These are phyloP conservation scores for Ampelocalamus luodianensis DNA, from an alignment of 176 grass and related monocot species.

Conservation along the genomic window DNA sequence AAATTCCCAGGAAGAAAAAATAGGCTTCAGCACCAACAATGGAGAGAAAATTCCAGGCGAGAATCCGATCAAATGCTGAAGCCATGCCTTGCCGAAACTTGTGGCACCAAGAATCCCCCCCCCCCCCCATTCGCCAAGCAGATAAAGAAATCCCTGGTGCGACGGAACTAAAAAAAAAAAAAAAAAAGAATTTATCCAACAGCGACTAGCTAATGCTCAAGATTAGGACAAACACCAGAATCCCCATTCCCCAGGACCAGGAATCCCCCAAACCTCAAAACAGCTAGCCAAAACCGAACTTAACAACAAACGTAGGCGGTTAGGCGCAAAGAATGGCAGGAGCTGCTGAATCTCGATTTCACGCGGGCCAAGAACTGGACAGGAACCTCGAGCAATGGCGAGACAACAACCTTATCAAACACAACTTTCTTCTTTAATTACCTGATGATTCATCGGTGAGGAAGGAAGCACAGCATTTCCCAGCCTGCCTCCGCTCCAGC, in stretches of 20 bases:
- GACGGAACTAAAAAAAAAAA: neutral
- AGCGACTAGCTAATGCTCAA: neutral
- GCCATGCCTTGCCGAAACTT: neutral
- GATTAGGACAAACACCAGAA: conserved; percentile 8
- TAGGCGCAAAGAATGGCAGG: conserved; percentile 14
- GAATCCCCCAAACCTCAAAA: neutral
- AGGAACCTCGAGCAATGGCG: conserved; percentile 21
- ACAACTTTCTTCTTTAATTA: neutral
- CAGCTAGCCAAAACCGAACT: neutral
- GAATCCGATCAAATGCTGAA: neutral
- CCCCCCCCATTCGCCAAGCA: too few species aligned
- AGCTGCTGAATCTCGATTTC: neutral
- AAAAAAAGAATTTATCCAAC: neutral
- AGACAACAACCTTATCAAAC: conserved; percentile 12
- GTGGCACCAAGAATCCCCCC: neutral
- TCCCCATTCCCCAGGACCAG: neutral
- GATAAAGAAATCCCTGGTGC: neutral
- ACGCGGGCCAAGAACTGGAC: conserved; percentile 8
- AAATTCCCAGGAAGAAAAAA: neutral
- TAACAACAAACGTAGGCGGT: neutral
- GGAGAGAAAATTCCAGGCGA: neutral
- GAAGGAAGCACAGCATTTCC: neutral
- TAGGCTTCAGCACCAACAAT: neutral
- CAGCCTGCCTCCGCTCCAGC: neutral
- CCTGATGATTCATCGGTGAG: conserved; percentile 27